Evolutionary conservation across 176 grass and related monocot genomes (phyloP), one percentile per base, ranked within the genome.

Genomic region (Zoysia pacifica): DNA sequence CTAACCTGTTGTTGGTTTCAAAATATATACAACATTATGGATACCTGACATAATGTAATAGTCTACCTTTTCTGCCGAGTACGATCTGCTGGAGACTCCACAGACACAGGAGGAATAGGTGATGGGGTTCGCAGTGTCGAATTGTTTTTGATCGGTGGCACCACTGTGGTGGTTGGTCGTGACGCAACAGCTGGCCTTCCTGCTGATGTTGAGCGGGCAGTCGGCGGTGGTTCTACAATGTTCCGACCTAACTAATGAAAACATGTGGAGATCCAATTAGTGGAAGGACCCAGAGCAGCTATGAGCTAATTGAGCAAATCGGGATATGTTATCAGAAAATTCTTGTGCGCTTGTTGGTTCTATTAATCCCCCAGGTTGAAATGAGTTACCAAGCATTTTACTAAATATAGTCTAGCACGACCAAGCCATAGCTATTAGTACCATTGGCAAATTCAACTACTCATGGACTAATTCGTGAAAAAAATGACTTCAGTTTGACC

Each of bases 211-310:
- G 97, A 99, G 58, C 97, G 88, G 36, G 69, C 74, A 14, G 90
- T 82, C 63, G 93, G 84, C 72, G 93, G 89, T 54, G 81, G 85
- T 48, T 99, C 97, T 87, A 87, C 88, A 74, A 89, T 87, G 79
- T 93, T 99, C 86, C 92, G 87, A 93, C 90, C 93, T 97, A 92
- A 94, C 94, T 97, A 91, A 90, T 97, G 74, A 91, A 81, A 92
- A 84, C 38, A 90, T 18, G 74, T 84, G 69, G 73, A 88, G 18
- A 79, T 79, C 58, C 67, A 88, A 90, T 93, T 82, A 93, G 85
- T 43, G 55, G 10, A 58, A 79, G 63, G 64, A 16, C 82, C 78
- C 78, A 62, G 48, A 69, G 9, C 37, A 73, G 44, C 39, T 67
- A 62, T 78, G 39, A 49, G 53, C 9, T 77, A 48, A 80, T 83